Evolutionary conservation across 2,329 filamentous ascomycete genomes (phyloP).

Genomic region (Epichloe brachyelytri): DNA sequence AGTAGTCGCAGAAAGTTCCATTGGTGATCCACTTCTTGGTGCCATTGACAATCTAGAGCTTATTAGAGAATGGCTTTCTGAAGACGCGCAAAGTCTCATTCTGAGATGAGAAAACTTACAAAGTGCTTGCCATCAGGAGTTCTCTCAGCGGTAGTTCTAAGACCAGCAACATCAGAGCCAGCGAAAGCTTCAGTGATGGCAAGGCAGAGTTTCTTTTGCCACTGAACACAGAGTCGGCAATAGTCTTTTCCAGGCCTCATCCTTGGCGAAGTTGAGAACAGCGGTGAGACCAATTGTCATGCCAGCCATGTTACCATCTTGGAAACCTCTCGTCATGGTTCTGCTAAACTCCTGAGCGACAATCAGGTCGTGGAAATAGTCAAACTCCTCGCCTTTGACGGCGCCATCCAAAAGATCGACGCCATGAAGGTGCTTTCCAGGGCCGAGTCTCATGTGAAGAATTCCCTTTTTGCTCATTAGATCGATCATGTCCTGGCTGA

Average conservation of each 20-base stretch:
- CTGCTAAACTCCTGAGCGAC: slow-evolving; percentile 60
- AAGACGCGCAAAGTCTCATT: background rate
- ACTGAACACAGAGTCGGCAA: slow-evolving; percentile 60
- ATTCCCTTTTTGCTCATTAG: slow-evolving; percentile 64
- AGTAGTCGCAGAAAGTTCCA: slow-evolving; percentile 70
- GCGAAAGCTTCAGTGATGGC: slow-evolving; percentile 85
- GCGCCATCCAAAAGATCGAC: slow-evolving; percentile 54
- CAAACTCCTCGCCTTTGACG: slow-evolving; percentile 67
- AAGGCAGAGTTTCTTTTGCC: slow-evolving; percentile 81
- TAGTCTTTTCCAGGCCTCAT: slow-evolving; percentile 51
- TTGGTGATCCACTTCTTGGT: slow-evolving; percentile 84
- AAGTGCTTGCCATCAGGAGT: slow-evolving; percentile 64
- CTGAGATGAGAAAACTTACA: slow-evolving; percentile 26
- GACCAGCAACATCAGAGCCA: slow-evolving; percentile 63
- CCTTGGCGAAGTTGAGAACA: slow-evolving; percentile 63
- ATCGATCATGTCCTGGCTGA: slow-evolving; percentile 61
- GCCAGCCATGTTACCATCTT: slow-evolving; percentile 77
- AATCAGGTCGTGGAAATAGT: slow-evolving; percentile 78
- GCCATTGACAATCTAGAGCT: slow-evolving; percentile 44
- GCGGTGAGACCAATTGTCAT: slow-evolving; percentile 76
- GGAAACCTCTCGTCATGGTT: slow-evolving; percentile 63
- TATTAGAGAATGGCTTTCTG: background rate
- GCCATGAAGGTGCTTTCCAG: slow-evolving; percentile 69
- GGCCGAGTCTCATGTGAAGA: slow-evolving; percentile 71
- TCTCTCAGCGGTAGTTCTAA: slow-evolving; percentile 67